Conservation (phyloP, 2,329 filamentous ascomycete genomes). For the Dactylonectria estremocensis region DNA sequence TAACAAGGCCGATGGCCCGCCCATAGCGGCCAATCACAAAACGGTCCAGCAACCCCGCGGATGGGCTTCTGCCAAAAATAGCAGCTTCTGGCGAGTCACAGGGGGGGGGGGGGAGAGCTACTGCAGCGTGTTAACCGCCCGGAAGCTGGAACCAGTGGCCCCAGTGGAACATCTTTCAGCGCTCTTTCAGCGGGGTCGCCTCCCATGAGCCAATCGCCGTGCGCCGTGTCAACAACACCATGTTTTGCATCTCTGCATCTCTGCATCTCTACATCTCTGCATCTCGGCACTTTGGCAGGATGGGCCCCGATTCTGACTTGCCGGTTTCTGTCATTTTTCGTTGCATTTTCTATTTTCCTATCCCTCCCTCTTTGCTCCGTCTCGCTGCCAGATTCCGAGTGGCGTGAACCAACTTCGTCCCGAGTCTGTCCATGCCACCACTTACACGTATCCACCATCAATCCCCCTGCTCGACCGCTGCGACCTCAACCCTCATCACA, state of each 20-base stretch:
- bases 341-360: no score
- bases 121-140: slow-evolving; percentile 48
- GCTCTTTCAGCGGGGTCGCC: background rate
- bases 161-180: background rate
- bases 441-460: background rate
- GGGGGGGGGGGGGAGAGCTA: slow-evolving; percentile 26
- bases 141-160: background rate
- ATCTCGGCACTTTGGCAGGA: no score
- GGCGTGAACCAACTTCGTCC: background rate
- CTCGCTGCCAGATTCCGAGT: no score
- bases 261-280: no score
- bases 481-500: slow-evolving; percentile 1
- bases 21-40: slow-evolving; percentile 33
- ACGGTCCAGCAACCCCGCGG: slow-evolving; percentile 25
- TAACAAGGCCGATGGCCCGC: background rate
- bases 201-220: no score
- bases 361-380: background rate
- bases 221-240: no score
- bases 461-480: background rate
- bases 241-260: no score
- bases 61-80: slow-evolving; percentile 33
- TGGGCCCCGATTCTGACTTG: no score
- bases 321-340: no score
- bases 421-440: background rate
- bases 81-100: slow-evolving; percentile 5